Base-by-base conservation (phyloP, 2,329 filamentous ascomycete species). In the Colletotrichum plurivorum region DNA sequence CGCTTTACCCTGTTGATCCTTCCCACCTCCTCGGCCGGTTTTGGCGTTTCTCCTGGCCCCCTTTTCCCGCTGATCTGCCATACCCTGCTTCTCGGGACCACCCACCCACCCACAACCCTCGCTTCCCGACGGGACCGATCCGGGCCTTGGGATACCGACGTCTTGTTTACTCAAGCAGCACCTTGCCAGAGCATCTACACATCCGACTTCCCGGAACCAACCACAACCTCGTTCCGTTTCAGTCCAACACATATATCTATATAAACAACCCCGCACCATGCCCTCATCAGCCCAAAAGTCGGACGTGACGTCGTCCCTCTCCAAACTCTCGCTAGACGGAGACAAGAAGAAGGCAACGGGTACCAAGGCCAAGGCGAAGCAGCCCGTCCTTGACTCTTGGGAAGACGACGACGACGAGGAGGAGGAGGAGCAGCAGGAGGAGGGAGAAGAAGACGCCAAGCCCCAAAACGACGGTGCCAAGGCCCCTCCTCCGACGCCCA, bases 401-500 rank as follows among this genome's bases (percentile, higher is more conserved):
- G 84, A 85, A 31, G 84, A 96, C 74, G 93, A 93, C 49, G 70
- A 63, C 6, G 58, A 63, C 60, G 52, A 54, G 8, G 75, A 77
- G 52, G 66, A 74, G 51, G 74, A 76, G 25, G 71, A 77, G 4
- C 72, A 73, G 2, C 72, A 74, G 25, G 72, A 73, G 2, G 72
- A 74, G 25, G 73, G 69, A 7, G 66, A 74, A 25, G 73, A 69
- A 8, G 66, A 60, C 8, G 54, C 76, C 68, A 78, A 74, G 4
- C 71, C 75, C 15, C 61, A 51, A 9, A 27, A 25, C 49, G 59
- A 72, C 73, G 59, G 67, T 41, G 81, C 85, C 53, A 80, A 78
- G 9, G 87, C 90, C 20, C 92, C 92, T 31, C 91, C 91, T 2
- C 89, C 91, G 0, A 93, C 90, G 0, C 91, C 92, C 12, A 87